Conservation (phyloP, 129 eudicot species). For the Flaveria sonorensis region DNA sequence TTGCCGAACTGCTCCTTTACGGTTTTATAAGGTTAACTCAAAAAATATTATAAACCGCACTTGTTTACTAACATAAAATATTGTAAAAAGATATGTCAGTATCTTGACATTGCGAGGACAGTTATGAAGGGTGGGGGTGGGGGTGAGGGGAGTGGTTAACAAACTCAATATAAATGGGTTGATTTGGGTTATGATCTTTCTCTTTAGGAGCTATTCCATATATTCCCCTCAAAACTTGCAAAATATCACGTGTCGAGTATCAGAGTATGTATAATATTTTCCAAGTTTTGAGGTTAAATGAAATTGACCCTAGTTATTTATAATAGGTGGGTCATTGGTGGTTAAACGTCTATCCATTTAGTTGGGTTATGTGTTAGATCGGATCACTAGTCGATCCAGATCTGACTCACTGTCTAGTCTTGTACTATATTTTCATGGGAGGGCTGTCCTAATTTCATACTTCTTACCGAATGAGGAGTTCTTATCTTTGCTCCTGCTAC, state of each 20-base stretch:
- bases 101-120: background rate
- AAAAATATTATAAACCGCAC: background rate
- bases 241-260: background rate
- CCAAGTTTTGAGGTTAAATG: background rate
- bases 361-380: background rate
- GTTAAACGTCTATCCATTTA: background rate
- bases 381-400: background rate
- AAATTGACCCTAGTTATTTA: background rate
- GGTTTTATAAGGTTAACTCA: background rate
- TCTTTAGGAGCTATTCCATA: background rate
- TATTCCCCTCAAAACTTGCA: background rate
- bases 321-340: background rate
- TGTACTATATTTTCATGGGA: background rate
- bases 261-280: background rate
- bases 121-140: background rate
- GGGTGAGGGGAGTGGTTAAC: background rate
- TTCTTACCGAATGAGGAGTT: background rate
- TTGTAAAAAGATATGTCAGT: background rate
- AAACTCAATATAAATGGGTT: background rate
- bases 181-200: background rate
- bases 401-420: background rate
- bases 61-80: background rate
- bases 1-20: background rate
- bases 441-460: background rate
- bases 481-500: slow-evolving; percentile 13